phyloP scores from a whole-genome alignment of 2,329 filamentous ascomycete genomes.

The Neopestalotiopsis clavispora region DNA sequence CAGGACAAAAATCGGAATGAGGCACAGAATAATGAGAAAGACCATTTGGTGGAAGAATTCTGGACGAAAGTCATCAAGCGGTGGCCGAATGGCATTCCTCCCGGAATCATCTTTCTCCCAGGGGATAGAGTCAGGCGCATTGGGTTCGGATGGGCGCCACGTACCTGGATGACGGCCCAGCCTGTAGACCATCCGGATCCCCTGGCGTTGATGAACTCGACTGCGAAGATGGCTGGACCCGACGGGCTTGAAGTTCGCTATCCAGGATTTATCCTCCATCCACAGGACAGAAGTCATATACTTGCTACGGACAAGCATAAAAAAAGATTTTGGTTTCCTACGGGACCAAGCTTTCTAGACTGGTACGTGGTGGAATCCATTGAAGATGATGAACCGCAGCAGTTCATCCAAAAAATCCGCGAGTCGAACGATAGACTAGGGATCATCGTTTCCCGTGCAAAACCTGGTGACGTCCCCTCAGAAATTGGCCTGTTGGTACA shows the following conservation, averaged over 20 bases:
- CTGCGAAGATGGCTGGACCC: background rate
- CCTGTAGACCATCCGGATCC: conserved; percentile 13
- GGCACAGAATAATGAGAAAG: background rate
- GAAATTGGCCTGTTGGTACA: background rate
- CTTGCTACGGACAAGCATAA: background rate
- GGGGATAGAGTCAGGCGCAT: background rate
- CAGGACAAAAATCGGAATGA: background rate
- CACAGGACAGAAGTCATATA: background rate
- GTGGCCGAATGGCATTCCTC: background rate
- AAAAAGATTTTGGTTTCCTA: background rate
- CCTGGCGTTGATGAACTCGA: background rate
- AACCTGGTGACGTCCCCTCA: background rate
- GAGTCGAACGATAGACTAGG: background rate
- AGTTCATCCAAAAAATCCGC: background rate
- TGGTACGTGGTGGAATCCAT: background rate
- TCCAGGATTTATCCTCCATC: conserved; percentile 13
- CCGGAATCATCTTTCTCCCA: conserved; percentile 13
- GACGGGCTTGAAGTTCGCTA: conserved; percentile 12
- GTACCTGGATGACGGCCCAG: conserved; percentile 15
- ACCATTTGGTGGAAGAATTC: background rate
- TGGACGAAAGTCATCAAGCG: background rate
- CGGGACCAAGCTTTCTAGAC: background rate
- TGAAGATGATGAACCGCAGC: background rate
- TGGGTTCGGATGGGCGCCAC: conserved; percentile 11
- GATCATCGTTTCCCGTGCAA: background rate